Evolutionary conservation across 202 grass and related monocot genomes (phyloP).

Genomic region (Zoysia matrella): DNA sequence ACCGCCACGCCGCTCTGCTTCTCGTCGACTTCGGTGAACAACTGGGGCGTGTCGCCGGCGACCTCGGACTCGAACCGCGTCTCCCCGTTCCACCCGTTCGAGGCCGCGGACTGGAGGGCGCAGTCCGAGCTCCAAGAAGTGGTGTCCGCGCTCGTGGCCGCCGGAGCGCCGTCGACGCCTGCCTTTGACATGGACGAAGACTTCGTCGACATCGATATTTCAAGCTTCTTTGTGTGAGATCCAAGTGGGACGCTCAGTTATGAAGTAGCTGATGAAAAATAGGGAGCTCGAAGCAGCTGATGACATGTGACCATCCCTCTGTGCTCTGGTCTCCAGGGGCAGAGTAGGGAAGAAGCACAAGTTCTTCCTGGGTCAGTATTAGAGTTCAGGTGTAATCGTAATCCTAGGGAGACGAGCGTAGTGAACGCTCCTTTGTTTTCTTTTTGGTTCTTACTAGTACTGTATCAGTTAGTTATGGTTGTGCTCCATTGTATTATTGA

Average conservation of each 20-base stretch:
- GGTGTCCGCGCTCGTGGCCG: constrained; percentile 50
- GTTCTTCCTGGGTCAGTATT: constrained; percentile 29
- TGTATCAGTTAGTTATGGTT: neutral
- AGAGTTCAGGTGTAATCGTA: constrained; percentile 4
- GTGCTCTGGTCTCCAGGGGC: constrained; percentile 11
- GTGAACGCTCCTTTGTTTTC: neutral
- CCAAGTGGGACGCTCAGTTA: neutral
- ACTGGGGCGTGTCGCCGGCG: constrained; percentile 40
- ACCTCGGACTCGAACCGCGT: constrained; percentile 64
- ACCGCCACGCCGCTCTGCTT: constrained; percentile 34
- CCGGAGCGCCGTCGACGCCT: constrained; percentile 16
- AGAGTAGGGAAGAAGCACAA: constrained; percentile 9
- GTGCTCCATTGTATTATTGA: constrained; percentile 39
- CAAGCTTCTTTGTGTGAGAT: constrained; percentile 40
- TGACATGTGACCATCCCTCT: neutral
- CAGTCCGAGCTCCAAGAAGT: constrained; percentile 29
- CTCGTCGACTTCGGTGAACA: constrained; percentile 39
- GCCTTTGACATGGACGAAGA: constrained; percentile 35
- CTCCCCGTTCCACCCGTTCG: constrained; percentile 33
- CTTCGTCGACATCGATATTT: neutral
- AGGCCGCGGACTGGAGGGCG: neutral
- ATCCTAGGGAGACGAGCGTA: constrained; percentile 29
- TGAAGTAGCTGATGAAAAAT: neutral
- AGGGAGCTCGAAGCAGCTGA: neutral
- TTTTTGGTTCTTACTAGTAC: no score